Percentiles rank a stretch among this genome's conserved stretches.
These are phyloP conservation scores for Hericium coralloides DNA, from an alignment of 768 basidiomycete genomes.

Conservation along the genomic window DNA sequence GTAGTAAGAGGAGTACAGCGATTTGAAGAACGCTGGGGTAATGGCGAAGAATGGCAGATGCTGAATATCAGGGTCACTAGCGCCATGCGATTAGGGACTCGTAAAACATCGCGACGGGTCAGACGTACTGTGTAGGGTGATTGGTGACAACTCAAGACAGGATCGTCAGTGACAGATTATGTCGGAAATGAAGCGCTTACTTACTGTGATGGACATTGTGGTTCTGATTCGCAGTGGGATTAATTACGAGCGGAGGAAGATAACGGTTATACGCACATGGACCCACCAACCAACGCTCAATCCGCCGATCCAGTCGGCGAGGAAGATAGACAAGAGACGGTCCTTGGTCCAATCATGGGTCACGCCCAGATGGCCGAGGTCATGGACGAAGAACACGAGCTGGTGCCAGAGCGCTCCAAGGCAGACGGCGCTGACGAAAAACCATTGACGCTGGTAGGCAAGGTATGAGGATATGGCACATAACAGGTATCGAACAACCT, in stretches of 20 bases:
- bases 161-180: constrained; percentile 1
- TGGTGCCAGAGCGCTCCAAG: constrained; percentile 95
- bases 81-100: constrained; percentile 6
- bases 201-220: constrained; percentile 94
- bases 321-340: constrained; percentile 64
- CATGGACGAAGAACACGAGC: constrained; percentile 85
- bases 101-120: neutral
- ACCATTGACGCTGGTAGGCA: constrained; percentile 56
- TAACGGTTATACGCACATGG: constrained; percentile 53
- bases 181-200: constrained; percentile 23
- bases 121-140: constrained; percentile 82
- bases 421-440: constrained; percentile 64
- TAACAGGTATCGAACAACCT: constrained; percentile 68
- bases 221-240: constrained; percentile 38
- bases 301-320: constrained; percentile 87
- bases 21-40: constrained; percentile 76
- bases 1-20: constrained; percentile 92
- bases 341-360: constrained; percentile 82
- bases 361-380: constrained; percentile 91
- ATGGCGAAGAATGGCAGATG: constrained; percentile 94
- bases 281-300: constrained; percentile 98
- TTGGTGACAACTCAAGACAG: constrained; percentile 78
- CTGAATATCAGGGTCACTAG: constrained; percentile 76
- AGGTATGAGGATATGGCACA: constrained; percentile 52
- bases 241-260: constrained; percentile 1